phyloP scores from a whole-genome alignment of 179 eudicot species.

The Vitellaria paradoxa region DNA sequence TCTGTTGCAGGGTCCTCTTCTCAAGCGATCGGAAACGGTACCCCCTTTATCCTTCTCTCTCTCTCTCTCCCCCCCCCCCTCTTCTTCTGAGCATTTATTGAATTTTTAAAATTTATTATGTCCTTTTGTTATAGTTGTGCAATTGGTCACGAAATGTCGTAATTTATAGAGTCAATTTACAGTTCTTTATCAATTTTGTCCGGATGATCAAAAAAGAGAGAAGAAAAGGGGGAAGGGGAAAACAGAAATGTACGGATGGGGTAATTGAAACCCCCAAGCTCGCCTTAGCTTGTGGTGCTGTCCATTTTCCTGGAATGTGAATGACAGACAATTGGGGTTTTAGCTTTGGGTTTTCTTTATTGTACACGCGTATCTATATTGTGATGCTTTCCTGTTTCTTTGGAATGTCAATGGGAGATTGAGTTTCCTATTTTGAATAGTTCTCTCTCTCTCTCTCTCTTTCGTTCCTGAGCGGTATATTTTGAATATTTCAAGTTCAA shows the following conservation, averaged over 20 bases:
- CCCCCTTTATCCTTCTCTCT: neutral
- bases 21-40: slow-evolving; percentile 98
- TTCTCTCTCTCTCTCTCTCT: no score
- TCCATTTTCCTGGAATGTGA: no score
- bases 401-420: no score
- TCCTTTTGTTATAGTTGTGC: neutral
- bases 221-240: no score
- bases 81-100: neutral
- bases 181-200: no score
- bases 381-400: no score
- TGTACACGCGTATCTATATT: no score
- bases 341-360: no score
- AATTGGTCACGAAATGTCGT: neutral
- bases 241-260: neutral
- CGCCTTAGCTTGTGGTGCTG: neutral
- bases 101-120: neutral
- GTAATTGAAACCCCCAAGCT: neutral
- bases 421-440: no score
- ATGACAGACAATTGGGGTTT: no score
- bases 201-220: neutral
- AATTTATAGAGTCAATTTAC: neutral
- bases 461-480: no score
- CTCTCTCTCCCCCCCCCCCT: neutral
- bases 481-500: neutral
- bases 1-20: slow-evolving; percentile 89